Conservation (phyloP, 768 basidiomycete genomes). For the Calocybe cyanea region DNA sequence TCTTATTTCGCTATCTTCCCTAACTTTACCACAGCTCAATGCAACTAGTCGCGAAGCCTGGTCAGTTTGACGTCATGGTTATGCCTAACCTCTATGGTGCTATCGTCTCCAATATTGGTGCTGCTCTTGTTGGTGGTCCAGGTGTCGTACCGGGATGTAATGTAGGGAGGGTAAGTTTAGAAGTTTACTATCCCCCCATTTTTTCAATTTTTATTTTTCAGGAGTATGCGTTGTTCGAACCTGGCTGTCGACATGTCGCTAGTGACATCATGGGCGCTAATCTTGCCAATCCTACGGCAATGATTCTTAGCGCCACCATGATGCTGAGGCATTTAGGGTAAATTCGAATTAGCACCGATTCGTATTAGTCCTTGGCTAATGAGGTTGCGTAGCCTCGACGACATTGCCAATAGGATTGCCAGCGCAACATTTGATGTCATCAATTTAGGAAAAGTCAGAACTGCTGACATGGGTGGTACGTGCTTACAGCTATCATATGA, state of each 20-base stretch:
- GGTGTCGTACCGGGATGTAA: constrained; percentile 98
- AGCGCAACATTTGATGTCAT: constrained; percentile 91
- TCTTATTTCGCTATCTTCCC: constrained; percentile 1
- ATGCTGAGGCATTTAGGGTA: constrained; percentile 96
- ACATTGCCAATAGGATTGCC: constrained; percentile 92
- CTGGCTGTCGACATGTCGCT: constrained; percentile 94
- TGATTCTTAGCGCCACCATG: constrained; percentile 97
- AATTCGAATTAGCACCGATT: constrained; percentile 21
- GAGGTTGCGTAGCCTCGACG: constrained; percentile 67
- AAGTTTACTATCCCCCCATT: neutral
- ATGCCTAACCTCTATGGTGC: constrained; percentile 98
- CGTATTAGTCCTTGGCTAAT: neutral
- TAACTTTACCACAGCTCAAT: constrained; percentile 63
- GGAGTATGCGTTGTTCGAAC: constrained; percentile 98
- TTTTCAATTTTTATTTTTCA: constrained; percentile 23
- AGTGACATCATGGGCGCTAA: constrained; percentile 96
- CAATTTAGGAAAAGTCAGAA: constrained; percentile 81
- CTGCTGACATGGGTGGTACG: constrained; percentile 93
- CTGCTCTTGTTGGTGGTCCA: constrained; percentile 96
- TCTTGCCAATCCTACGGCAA: constrained; percentile 95
- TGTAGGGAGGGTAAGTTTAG: constrained; percentile 74
- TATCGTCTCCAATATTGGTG: constrained; percentile 97
- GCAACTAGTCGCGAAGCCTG: constrained; percentile 96
- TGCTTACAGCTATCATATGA: constrained; percentile 12
- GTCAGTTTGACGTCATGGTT: constrained; percentile 99